Evolutionary conservation across 352 stramenopile genomes (phyloP).

Genomic region (Pythium diclinum): DNA sequence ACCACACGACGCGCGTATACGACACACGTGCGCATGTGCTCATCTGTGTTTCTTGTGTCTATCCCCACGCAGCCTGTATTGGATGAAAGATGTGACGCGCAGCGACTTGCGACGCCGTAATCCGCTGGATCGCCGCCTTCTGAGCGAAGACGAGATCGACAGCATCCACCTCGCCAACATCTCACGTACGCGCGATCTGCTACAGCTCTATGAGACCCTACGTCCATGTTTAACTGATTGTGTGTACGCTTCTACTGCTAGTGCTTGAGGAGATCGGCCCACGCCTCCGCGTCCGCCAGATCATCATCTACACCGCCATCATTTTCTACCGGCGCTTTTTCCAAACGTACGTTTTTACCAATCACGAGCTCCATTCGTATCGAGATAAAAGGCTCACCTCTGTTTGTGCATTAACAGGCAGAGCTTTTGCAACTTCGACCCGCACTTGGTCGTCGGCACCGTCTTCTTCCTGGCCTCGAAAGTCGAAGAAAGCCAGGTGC

Average conservation of each 20-base stretch:
- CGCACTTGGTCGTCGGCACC: conserved; percentile 79
- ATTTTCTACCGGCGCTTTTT: conserved; percentile 91
- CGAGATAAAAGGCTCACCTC: too few species aligned
- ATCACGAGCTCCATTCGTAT: not conserved
- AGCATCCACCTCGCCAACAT: conserved; percentile 89
- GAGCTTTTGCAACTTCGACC: conserved; percentile 88
- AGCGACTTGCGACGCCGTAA: conserved; percentile 78
- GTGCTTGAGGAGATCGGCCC: conserved; percentile 85
- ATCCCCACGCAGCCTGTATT: conserved; percentile 57
- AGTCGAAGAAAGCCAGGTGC: conserved; percentile 84
- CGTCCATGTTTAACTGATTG: not conserved
- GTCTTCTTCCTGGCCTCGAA: conserved; percentile 87
- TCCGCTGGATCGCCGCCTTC: conserved; percentile 62
- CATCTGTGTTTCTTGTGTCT: not conserved
- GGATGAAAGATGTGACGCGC: conserved; percentile 86
- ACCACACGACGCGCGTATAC: too few species aligned
- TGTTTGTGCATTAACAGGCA: conserved; percentile 42
- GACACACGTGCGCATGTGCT: not conserved
- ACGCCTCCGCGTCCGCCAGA: conserved; percentile 77
- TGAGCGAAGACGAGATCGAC: conserved; percentile 84
- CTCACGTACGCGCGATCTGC: conserved; percentile 37
- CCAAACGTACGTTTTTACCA: conserved; percentile 48
- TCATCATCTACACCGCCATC: conserved; percentile 90
- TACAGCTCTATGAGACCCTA: not conserved
- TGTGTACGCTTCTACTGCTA: conserved; percentile 18